These are phyloP conservation scores for Acer yangbiense DNA, from an alignment of 345 rosid genomes.

Conservation along the genomic window DNA sequence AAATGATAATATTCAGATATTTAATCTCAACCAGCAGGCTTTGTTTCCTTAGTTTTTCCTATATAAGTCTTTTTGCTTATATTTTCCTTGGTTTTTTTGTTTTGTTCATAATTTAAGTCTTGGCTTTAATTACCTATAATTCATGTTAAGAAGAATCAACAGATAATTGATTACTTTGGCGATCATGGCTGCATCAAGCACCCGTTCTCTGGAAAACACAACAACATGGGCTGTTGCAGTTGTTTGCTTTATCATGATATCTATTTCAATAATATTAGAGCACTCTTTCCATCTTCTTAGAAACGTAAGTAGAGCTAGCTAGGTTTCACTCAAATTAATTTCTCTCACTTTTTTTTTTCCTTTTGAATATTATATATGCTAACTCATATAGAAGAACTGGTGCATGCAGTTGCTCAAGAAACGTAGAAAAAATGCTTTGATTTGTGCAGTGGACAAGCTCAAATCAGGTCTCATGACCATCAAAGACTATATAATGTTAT, in stretches of 20 bases:
- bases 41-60: not conserved
- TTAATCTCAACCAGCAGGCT: too few relatives aligned
- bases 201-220: conserved; percentile 29
- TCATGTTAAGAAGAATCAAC: not conserved
- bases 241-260: conserved; percentile 35
- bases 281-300: conserved; percentile 26
- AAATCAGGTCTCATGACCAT: conserved; percentile 26
- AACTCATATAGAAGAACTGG: not conserved
- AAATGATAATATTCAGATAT: too few relatives aligned
- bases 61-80: too few relatives aligned
- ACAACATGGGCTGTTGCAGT: conserved; percentile 44
- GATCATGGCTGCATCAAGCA: conserved; percentile 15
- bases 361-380: not conserved
- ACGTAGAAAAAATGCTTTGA: conserved; percentile 18
- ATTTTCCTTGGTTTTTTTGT: too few relatives aligned
- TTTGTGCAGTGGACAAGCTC: conserved; percentile 25
- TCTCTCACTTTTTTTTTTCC: not conserved
- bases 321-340: too few relatives aligned
- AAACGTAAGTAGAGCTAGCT: conserved; percentile 14
- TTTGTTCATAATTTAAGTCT: not conserved
- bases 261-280: conserved; percentile 33
- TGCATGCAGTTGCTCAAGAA: conserved; percentile 29
- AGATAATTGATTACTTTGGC: not conserved
- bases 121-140: not conserved
- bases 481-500: not conserved